These are phyloP conservation scores for Cucumis hystrix DNA, from an alignment of 306 rosid species.

Conservation along the genomic window DNA sequence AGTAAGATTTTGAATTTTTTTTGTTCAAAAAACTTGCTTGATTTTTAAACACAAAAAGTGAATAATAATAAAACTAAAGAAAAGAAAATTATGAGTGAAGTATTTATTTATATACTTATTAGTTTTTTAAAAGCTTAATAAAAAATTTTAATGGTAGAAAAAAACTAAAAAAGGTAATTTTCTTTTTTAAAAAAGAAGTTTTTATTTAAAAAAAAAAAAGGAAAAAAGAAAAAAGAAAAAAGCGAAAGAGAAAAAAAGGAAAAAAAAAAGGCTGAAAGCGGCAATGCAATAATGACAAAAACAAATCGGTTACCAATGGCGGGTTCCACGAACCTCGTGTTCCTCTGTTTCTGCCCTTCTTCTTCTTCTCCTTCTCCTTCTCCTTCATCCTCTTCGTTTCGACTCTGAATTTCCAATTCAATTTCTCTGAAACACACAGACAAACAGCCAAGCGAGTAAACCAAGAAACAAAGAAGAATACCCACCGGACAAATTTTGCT, in stretches of 20 bases:
- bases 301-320: conserved; percentile 35
- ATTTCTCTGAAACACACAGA: conserved; percentile 3
- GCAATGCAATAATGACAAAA: conserved; percentile 24
- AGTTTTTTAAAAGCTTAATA: no score
- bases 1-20: no score
- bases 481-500: not conserved
- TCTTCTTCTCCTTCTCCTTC: not conserved
- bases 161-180: no score
- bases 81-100: no score
- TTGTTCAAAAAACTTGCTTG: no score
- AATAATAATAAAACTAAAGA: no score
- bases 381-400: not conserved
- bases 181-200: no score
- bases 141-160: no score
- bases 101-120: no score
- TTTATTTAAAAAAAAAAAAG: not conserved
- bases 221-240: not conserved
- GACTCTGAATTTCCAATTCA: not conserved
- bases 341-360: not conserved
- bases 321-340: conserved; percentile 33
- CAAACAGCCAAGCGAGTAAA: not conserved
- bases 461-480: not conserved
- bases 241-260: not conserved
- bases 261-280: conserved; percentile 1
- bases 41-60: no score